Conservation (phyloP, 176 grass and related monocot genomes). For the maize (Zea mays) region DNA sequence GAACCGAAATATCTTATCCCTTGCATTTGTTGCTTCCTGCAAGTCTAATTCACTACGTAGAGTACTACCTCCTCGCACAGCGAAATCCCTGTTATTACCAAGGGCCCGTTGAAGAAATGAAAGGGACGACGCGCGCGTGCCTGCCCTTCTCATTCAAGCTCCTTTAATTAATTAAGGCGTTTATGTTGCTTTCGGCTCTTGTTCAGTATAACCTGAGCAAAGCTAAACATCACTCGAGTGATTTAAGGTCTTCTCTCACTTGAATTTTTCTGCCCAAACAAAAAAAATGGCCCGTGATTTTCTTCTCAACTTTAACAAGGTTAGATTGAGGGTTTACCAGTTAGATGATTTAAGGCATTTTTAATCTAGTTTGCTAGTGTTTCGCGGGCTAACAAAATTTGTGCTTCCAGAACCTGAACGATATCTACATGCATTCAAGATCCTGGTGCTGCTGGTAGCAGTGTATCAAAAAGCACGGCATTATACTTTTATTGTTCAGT, state of each 20-base stretch:
- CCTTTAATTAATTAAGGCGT: not conserved
- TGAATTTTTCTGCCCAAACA: too few relatives aligned
- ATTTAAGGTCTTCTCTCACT: too few relatives aligned
- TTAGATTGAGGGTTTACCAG: too few relatives aligned
- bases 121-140: not conserved
- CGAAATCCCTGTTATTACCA: not conserved
- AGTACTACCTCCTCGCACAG: not conserved
- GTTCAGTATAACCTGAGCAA: not conserved
- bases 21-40: not conserved
- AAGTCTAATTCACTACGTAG: conserved; percentile 7
- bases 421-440: not conserved
- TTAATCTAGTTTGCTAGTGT: not conserved
- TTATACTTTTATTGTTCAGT: not conserved
- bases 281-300: too few relatives aligned
- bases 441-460: too few relatives aligned
- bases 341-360: too few relatives aligned
- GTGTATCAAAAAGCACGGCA: not conserved
- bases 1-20: not conserved
- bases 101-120: not conserved
- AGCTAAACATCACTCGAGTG: too few relatives aligned
- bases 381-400: not conserved
- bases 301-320: too few relatives aligned
- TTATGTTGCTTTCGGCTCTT: not conserved
- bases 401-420: not conserved
- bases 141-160: not conserved